These are phyloP conservation scores for Cladosporium sp. DNA, from an alignment of 2,329 filamentous ascomycete species.

Conservation along the genomic window DNA sequence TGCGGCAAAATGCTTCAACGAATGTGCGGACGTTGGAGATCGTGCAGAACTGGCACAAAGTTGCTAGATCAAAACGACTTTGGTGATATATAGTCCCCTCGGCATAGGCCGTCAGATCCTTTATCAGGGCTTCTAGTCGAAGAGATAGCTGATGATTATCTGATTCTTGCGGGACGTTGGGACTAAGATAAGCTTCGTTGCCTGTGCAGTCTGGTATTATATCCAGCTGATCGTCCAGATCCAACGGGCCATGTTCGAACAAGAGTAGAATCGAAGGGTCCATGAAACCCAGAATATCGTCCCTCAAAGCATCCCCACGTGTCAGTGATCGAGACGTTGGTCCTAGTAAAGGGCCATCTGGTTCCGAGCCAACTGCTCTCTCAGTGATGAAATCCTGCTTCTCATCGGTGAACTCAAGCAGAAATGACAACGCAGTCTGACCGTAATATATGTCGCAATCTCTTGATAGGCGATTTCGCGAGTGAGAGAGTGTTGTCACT, in stretches of 20 bases:
- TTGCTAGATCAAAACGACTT: background rate
- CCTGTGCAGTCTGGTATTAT: no score
- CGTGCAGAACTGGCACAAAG: slow-evolving; percentile 2
- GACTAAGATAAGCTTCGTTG: no score
- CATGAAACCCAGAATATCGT: background rate
- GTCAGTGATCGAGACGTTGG: background rate
- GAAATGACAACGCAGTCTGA: background rate
- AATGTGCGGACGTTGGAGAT: slow-evolving; percentile 2
- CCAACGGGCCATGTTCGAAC: background rate
- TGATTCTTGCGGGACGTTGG: no score
- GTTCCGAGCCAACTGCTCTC: slow-evolving; percentile 3
- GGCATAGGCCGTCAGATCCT: background rate
- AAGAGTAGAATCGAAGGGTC: background rate
- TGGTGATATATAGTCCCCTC: background rate
- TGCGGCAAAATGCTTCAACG: slow-evolving; percentile 7
- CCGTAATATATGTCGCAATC: no score
- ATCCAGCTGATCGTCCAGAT: background rate
- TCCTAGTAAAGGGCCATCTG: background rate
- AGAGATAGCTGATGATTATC: background rate
- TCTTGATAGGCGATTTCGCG: background rate
- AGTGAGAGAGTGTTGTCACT: no score
- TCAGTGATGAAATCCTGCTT: slow-evolving; percentile 13
- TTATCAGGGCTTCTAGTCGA: background rate
- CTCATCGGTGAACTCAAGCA: slow-evolving; percentile 11
- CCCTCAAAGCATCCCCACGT: background rate